phyloP scores from a whole-genome alignment of 2,329 filamentous ascomycete genomes.

The Exserohilum turcica region DNA sequence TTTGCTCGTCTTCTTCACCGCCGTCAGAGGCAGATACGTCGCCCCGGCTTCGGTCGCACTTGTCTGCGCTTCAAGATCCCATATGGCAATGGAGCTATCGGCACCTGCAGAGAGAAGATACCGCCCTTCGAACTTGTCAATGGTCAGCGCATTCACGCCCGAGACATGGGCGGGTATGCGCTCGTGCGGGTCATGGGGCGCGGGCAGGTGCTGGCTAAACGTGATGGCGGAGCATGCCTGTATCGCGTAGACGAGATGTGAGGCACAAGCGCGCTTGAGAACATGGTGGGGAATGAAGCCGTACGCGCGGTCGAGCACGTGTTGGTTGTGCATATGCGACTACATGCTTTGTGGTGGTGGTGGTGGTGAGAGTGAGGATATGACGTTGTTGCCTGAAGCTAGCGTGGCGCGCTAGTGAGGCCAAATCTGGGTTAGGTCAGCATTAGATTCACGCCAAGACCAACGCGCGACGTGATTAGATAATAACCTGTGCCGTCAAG shows the following conservation, averaged over 20 bases:
- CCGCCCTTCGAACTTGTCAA: conserved; percentile 81
- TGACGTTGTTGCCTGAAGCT: conserved; percentile 22
- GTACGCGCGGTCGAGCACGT: conserved; percentile 75
- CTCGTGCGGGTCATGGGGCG: conserved; percentile 35
- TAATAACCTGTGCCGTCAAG: too few relatives aligned
- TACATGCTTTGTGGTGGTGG: conserved; percentile 40
- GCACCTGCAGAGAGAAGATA: conserved; percentile 83
- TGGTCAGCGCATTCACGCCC: conserved; percentile 77
- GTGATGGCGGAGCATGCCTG: conserved; percentile 66
- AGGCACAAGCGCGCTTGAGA: conserved; percentile 69
- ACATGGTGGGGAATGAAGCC: conserved; percentile 65
- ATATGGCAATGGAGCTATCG: conserved; percentile 82
- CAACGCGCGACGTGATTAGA: too few relatives aligned
- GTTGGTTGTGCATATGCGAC: conserved; percentile 53
- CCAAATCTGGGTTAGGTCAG: not conserved
- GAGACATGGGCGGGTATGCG: conserved; percentile 70
- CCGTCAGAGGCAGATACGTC: conserved; percentile 34
- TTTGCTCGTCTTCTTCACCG: conserved; percentile 36
- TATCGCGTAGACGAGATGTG: conserved; percentile 70
- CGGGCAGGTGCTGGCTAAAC: conserved; percentile 68
- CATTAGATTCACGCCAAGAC: too few relatives aligned
- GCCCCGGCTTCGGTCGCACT: conserved; percentile 21
- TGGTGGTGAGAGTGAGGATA: conserved; percentile 13
- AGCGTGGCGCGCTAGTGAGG: not conserved
- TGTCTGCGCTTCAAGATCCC: conserved; percentile 71